Conservation (phyloP, 148 eudicot genomes). For the Rhododendron griersonianum region DNA sequence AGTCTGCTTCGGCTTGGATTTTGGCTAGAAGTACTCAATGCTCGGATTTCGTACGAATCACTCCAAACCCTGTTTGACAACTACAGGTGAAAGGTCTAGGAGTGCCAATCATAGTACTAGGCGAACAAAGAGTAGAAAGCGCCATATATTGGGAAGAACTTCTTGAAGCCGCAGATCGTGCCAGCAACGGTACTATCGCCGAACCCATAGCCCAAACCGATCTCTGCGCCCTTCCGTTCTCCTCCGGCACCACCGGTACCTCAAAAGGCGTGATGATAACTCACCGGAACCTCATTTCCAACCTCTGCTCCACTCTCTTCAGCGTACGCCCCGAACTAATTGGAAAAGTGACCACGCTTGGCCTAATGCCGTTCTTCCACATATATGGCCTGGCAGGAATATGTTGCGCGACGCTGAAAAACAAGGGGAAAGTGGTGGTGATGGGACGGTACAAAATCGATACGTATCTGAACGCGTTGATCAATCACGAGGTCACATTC, state of each 20-base stretch:
- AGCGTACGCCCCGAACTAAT: constrained; percentile 64
- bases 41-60: not conserved
- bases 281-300: constrained; percentile 74
- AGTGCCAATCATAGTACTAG: constrained; percentile 63
- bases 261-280: constrained; percentile 95
- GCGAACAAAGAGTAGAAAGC: constrained; percentile 47
- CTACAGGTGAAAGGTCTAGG: constrained; percentile 60
- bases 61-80: not conserved
- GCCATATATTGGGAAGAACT: constrained; percentile 72
- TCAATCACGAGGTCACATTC: constrained; percentile 58
- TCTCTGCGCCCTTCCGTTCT: constrained; percentile 92
- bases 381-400: constrained; percentile 87
- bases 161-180: constrained; percentile 69
- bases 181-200: constrained; percentile 22
- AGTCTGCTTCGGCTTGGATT: not conserved
- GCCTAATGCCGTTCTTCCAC: constrained; percentile 91
- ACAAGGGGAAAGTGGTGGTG: constrained; percentile 94
- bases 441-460: constrained; percentile 76
- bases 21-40: not conserved
- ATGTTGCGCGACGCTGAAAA: constrained; percentile 70
- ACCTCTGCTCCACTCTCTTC: constrained; percentile 76
- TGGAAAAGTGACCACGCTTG: constrained; percentile 65
- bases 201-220: constrained; percentile 53
- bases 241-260: constrained; percentile 93
- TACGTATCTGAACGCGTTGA: constrained; percentile 48